Evolutionary conservation across 1,139 yeast genomes (phyloP).

Genomic region (Pneumocystis oryctolagi): DNA sequence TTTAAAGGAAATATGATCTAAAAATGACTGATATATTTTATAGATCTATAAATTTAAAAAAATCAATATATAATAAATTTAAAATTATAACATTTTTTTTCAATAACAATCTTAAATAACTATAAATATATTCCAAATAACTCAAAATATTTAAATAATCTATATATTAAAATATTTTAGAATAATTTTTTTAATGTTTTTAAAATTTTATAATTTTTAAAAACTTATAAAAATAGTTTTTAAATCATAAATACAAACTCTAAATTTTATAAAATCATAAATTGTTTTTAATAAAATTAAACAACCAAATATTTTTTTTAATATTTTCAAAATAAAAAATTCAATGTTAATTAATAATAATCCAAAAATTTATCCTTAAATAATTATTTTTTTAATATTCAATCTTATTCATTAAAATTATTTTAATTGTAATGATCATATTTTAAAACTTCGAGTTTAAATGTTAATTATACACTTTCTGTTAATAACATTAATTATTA

Average conservation of each 20-base stretch:
- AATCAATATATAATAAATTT: not conserved
- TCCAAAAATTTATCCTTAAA: not conserved
- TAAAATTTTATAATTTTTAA: not conserved
- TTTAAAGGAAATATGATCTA: not conserved
- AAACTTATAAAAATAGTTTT: too few relatives aligned
- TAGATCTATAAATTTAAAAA: not conserved
- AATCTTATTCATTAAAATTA: not conserved
- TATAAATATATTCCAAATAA: too few relatives aligned
- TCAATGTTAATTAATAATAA: not conserved
- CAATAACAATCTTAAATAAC: too few relatives aligned
- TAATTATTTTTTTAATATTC: not conserved
- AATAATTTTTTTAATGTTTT: too few relatives aligned
- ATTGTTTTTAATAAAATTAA: too few relatives aligned
- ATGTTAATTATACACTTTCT: not conserved
- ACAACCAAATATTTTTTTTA: not conserved
- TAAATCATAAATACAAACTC: too few relatives aligned
- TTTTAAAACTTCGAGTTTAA: not conserved
- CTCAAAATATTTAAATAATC: too few relatives aligned
- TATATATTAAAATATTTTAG: too few relatives aligned
- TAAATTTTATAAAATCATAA: not conserved
- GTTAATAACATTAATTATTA: not conserved
- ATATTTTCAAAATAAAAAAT: not conserved
- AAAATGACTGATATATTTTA: not conserved
- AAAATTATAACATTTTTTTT: too few relatives aligned
- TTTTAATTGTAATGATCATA: not conserved